Evolutionary conservation across 2,329 filamentous ascomycete species (phyloP).

Genomic region (Triangularia verruculosa): DNA sequence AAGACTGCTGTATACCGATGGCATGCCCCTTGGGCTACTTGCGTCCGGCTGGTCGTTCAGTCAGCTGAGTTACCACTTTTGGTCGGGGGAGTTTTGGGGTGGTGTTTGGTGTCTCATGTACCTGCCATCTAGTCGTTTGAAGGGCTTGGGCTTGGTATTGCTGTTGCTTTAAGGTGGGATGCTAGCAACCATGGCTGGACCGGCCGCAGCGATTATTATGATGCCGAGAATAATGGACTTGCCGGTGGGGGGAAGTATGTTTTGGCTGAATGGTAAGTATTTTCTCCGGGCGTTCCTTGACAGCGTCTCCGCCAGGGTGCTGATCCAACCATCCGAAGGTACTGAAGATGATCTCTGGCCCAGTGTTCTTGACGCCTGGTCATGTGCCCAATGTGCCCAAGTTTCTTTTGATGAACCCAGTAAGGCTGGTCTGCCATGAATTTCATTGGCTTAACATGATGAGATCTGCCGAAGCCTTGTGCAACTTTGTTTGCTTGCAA

Average conservation of each 20-base stretch:
- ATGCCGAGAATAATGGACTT: background rate
- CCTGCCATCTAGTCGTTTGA: background rate
- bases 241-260: background rate
- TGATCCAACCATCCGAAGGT: background rate
- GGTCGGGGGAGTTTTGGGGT: background rate
- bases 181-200: background rate
- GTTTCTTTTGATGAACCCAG: too few species aligned
- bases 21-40: background rate
- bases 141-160: background rate
- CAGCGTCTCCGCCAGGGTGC: background rate
- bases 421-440: too few species aligned
- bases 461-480: too few species aligned
- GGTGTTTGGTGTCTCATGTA: background rate
- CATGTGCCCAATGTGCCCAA: too few species aligned
- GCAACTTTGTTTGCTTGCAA: too few species aligned
- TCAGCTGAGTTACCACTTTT: background rate
- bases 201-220: background rate
- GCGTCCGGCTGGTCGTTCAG: background rate
- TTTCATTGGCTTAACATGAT: too few species aligned
- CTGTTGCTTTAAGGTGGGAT: background rate
- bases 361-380: background rate
- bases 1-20: background rate
- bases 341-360: background rate
- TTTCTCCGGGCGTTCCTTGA: background rate
- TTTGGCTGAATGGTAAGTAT: slow-evolving; percentile 3